Base-by-base conservation (phyloP, 192 early-diverging fungal species). In the Entomortierella parvispora region DNA sequence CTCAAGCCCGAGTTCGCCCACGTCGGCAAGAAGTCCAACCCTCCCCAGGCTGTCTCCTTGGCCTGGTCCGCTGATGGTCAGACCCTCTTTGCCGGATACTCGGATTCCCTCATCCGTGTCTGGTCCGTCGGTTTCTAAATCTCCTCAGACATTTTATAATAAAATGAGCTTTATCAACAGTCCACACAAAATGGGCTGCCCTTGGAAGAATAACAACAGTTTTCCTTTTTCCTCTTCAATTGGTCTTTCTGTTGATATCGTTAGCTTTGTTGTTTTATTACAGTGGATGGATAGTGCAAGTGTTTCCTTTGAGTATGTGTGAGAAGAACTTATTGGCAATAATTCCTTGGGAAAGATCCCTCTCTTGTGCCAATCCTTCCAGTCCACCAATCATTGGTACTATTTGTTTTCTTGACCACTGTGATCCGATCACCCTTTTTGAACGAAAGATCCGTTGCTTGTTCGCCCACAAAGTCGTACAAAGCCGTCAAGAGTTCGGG, bases 1-100 rank as follows among this genome's bases (percentile, higher is more conserved):
- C 89, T 94, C 71, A 83, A 84, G 63, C 90, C 93, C 68, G 90
- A 92, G 70, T 90, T 91, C 71, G 62, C 80, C 64, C 84, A 88
- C 49, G 75, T 84, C 48, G 91, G 90, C 84, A 91, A 92, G 88
- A 91, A 92, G 86, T 84, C 87, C 79, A 76, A 71, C 57, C 84
- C 87, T 58, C 95, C 94, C 72, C 88, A 96, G 84, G 95, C 93
- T 87, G 91, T 98, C 83, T 97, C 95, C 82, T 88, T 99, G 55
- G 95, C 96, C 81, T 99, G 97, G 97, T 96, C 94, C 64, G 92
- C 96, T 56, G 97, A 99, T 86, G 97, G 97, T 81, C 91, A 93
- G 84, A 96, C 95, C 55, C 90, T 99, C 83, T 98, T 97, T 81
- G 89, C 95, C 88, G 97, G 97, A 67, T 99, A 97, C 94, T 93